These are phyloP conservation scores for Lasiosphaeria miniovina DNA, from an alignment of 495 filamentous ascomycete species.

Conservation along the genomic window DNA sequence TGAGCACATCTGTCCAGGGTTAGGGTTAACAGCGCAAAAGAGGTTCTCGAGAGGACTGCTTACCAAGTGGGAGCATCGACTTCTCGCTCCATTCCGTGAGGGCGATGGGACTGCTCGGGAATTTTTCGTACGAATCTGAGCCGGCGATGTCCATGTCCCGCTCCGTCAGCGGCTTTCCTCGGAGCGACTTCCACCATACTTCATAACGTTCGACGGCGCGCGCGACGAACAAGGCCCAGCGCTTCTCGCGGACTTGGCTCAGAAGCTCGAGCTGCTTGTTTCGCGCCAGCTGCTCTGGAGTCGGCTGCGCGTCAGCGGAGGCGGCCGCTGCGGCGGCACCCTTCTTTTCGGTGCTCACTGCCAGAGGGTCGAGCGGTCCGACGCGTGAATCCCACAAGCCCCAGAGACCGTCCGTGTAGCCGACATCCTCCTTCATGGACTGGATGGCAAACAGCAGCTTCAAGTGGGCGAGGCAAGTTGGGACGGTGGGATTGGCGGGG, in stretches of 20 bases:
- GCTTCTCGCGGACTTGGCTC: slow-evolving; percentile 65
- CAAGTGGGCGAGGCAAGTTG: slow-evolving; percentile 68
- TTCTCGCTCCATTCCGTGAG: slow-evolving; percentile 27
- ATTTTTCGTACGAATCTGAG: slow-evolving; percentile 21
- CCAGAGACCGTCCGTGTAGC: slow-evolving; percentile 62
- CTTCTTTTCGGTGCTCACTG: slow-evolving; percentile 18
- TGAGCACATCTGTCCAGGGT: slow-evolving; percentile 63
- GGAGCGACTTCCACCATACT: slow-evolving; percentile 60
- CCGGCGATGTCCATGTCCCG: slow-evolving; percentile 27
- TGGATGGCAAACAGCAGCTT: slow-evolving; percentile 72
- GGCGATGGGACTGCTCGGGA: slow-evolving; percentile 15
- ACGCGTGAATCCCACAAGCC: slow-evolving; percentile 54
- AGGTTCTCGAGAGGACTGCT: not conserved
- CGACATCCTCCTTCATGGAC: slow-evolving; percentile 62
- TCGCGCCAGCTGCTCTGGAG: slow-evolving; percentile 19
- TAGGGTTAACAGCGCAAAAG: not conserved
- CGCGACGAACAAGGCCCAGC: slow-evolving; percentile 75
- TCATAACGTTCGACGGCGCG: slow-evolving; percentile 72
- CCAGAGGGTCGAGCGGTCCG: slow-evolving; percentile 24
- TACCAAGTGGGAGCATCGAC: slow-evolving; percentile 43
- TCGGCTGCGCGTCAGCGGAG: slow-evolving; percentile 18
- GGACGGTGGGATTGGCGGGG: slow-evolving; percentile 28
- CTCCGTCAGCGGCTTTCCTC: slow-evolving; percentile 29
- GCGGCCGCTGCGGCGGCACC: not conserved
- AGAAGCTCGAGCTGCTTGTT: slow-evolving; percentile 34